Conservation (phyloP, 2,329 filamentous ascomycete species). For the Neoascochyta sp. region DNA sequence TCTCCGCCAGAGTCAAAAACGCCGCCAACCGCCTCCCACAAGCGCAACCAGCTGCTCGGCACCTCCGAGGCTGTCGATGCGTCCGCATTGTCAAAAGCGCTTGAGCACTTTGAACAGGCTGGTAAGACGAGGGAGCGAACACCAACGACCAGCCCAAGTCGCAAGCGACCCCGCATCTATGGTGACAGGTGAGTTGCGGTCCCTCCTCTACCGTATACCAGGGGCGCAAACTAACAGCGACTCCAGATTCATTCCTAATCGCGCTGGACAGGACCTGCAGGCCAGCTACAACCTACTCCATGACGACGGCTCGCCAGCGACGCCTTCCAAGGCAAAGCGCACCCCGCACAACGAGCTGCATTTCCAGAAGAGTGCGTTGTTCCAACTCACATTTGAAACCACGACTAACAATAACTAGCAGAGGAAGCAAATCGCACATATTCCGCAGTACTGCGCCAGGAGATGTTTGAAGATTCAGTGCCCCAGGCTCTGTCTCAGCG, state of each 20-base stretch:
- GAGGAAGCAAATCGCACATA: conserved; percentile 96
- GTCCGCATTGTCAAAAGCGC: conserved; percentile 56
- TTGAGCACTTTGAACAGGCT: conserved; percentile 60
- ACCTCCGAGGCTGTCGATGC: conserved; percentile 57
- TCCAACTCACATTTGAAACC: no score
- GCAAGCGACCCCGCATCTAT: conserved; percentile 66
- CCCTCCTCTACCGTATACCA: no score
- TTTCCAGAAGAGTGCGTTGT: conserved; percentile 79
- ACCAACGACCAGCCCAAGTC: conserved; percentile 62
- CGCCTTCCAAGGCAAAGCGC: conserved; percentile 78
- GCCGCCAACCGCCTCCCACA: conserved; percentile 54
- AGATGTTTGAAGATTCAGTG: conserved; percentile 87
- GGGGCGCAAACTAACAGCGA: conserved; percentile 2
- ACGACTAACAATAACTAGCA: no score
- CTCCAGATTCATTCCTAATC: conserved; percentile 85
- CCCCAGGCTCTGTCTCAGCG: conserved; percentile 71
- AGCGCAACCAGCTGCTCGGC: conserved; percentile 40
- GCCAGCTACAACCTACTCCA: conserved; percentile 89
- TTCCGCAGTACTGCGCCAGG: conserved; percentile 78
- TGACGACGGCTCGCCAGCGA: conserved; percentile 89
- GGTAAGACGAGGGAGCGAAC: conserved; percentile 59
- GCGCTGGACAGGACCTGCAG: conserved; percentile 87
- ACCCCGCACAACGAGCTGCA: conserved; percentile 86
- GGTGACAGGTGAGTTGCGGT: conserved; percentile 48
- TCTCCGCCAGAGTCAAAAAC: conserved; percentile 60